Evolutionary conservation across 495 filamentous ascomycete genomes (phyloP).

Genomic region (Aspergillus hancockii): DNA sequence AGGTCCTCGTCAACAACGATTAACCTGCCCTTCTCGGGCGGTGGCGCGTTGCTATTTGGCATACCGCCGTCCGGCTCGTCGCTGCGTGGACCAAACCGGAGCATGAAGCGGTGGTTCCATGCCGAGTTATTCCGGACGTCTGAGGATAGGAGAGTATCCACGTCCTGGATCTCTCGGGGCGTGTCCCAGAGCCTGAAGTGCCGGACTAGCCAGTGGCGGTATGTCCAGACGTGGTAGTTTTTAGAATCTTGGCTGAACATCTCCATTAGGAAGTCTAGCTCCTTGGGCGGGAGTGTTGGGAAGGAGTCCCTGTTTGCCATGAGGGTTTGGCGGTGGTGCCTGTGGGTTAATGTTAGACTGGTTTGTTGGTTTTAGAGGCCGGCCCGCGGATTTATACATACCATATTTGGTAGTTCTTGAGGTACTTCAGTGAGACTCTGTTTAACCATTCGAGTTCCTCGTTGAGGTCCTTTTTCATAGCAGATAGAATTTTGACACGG

Average conservation of each 20-base stretch:
- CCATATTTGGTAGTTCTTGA: constrained; percentile 99
- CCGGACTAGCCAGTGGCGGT: constrained; percentile 87
- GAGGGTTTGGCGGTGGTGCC: constrained; percentile 89
- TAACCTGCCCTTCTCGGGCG: constrained; percentile 42
- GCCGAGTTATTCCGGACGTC: constrained; percentile 95
- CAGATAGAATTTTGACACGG: constrained; percentile 73
- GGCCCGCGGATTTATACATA: constrained; percentile 19
- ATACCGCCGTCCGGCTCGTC: constrained; percentile 44
- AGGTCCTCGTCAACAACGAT: constrained; percentile 57
- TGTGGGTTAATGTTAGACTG: constrained; percentile 24
- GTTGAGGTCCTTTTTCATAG: constrained; percentile 62
- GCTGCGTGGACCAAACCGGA: constrained; percentile 69
- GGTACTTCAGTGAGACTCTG: constrained; percentile 71
- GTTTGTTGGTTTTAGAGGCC: not conserved
- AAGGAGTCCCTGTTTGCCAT: constrained; percentile 60
- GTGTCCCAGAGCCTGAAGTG: constrained; percentile 74
- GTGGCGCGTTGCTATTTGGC: constrained; percentile 38
- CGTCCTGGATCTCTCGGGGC: constrained; percentile 64
- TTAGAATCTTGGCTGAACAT: constrained; percentile 90
- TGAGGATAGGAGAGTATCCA: constrained; percentile 65
- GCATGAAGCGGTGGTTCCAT: constrained; percentile 94
- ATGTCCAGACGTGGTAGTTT: constrained; percentile 99
- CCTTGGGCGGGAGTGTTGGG: constrained; percentile 56
- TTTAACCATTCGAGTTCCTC: constrained; percentile 87
- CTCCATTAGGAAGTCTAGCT: constrained; percentile 70